These are phyloP conservation scores for Linnemannia elongata DNA, from an alignment of 192 early-diverging fungal genomes.

Conservation along the genomic window DNA sequence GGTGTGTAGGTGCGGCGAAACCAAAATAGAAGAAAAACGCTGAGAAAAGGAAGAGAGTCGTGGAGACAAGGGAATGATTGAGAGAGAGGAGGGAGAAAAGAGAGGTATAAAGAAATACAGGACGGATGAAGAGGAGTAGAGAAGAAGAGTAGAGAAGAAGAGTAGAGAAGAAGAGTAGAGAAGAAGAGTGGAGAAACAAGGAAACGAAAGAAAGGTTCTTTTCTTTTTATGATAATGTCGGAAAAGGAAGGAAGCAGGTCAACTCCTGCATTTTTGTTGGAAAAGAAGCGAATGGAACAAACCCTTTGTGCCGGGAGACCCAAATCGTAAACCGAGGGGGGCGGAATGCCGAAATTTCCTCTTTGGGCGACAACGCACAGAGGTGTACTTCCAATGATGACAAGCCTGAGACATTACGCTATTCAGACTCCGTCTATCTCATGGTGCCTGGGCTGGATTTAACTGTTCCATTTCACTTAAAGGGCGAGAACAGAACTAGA, in stretches of 20 bases:
- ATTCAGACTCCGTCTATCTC: too few species aligned
- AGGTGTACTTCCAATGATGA: too few species aligned
- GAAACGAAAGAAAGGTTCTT: background rate
- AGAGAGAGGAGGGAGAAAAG: background rate
- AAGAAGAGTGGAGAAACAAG: background rate
- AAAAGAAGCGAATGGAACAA: slow-evolving; percentile 25
- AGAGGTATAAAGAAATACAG: slow-evolving; percentile 9
- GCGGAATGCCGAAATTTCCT: slow-evolving; percentile 13
- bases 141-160: background rate
- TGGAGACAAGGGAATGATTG: background rate
- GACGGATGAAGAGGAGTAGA: background rate
- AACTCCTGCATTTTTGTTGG: background rate
- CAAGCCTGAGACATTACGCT: too few species aligned
- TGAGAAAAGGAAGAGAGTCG: background rate
- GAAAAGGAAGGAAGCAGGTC: background rate
- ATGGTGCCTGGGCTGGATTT: too few species aligned
- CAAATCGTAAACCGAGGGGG: background rate
- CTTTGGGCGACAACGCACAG: background rate
- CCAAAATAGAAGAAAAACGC: background rate
- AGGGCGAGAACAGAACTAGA: too few species aligned
- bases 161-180: background rate
- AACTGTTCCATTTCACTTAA: too few species aligned
- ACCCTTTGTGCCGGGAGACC: background rate
- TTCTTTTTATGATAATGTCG: background rate
- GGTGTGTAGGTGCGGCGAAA: background rate